These are phyloP conservation scores for Plasmodium sp. DNA, from an alignment of 169 alveolate genomes.

Conservation along the genomic window DNA sequence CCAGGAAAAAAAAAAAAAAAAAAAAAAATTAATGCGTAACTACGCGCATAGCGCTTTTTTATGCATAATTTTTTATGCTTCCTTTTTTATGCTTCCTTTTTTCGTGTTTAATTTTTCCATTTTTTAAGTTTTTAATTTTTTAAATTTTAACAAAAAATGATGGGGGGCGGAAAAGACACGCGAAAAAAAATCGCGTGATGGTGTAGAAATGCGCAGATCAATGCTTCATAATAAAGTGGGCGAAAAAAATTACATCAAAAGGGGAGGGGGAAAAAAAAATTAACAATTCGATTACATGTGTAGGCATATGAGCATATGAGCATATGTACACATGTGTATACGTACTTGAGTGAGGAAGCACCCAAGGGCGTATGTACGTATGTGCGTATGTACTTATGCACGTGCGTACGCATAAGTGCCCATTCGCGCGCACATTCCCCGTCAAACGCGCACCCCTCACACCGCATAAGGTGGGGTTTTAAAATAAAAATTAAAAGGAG, in stretches of 20 bases:
- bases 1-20: neutral
- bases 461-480: neutral
- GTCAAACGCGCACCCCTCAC: neutral
- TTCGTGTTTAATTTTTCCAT: neutral
- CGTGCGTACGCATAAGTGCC: neutral
- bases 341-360: neutral
- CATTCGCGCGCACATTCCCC: neutral
- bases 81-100: neutral
- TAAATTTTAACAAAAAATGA: neutral
- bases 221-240: neutral
- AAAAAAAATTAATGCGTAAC: neutral
- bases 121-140: neutral
- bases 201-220: conserved; percentile 1
- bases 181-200: neutral
- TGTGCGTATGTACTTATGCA: neutral
- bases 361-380: neutral
- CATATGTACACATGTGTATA: neutral
- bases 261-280: neutral
- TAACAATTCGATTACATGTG: neutral
- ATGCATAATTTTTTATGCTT: neutral
- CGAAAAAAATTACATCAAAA: neutral
- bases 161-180: neutral
- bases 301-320: neutral
- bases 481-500: conserved; percentile 8
- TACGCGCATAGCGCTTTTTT: neutral